Evolutionary conservation across 306 rosid genomes (phyloP).

Genomic region (Geum urbanum): DNA sequence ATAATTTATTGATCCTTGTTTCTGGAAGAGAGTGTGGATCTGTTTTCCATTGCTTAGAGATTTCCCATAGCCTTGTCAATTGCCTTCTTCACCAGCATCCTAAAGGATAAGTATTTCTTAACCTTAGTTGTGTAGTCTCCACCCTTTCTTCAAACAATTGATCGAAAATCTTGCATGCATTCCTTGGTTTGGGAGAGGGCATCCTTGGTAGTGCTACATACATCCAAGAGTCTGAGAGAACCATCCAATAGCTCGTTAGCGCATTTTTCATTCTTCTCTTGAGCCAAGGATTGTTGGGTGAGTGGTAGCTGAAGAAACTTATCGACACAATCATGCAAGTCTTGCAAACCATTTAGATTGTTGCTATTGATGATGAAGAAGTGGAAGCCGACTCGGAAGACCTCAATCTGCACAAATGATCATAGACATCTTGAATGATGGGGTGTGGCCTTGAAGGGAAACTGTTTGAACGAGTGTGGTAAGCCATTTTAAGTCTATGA

Average conservation of each 20-base stretch:
- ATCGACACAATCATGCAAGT: constrained; percentile 37
- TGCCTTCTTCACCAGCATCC: constrained; percentile 27
- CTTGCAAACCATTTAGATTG: constrained; percentile 33
- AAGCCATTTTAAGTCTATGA: constrained; percentile 2
- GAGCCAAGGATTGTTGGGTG: constrained; percentile 34
- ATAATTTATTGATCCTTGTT: not conserved
- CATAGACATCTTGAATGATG: constrained; percentile 25
- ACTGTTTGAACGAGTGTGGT: constrained; percentile 42
- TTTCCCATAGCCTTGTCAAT: constrained; percentile 15
- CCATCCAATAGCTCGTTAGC: constrained; percentile 34
- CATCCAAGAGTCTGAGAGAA: constrained; percentile 28
- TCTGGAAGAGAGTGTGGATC: not conserved
- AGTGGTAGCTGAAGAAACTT: constrained; percentile 31
- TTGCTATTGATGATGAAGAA: constrained; percentile 20
- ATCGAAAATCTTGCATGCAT: constrained; percentile 35
- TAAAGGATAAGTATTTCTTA: constrained; percentile 19
- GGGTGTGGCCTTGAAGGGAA: constrained; percentile 45
- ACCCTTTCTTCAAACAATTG: constrained; percentile 28
- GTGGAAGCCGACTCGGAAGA: constrained; percentile 14
- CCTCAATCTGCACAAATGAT: constrained; percentile 31
- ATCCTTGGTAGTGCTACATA: constrained; percentile 31
- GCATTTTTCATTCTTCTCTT: constrained; percentile 19
- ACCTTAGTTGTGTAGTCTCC: constrained; percentile 19
- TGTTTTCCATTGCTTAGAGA: constrained; percentile 3
- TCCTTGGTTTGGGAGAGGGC: constrained; percentile 30